Conservation (phyloP, 305 asterid genomes). For the Fraxinus velutina region DNA sequence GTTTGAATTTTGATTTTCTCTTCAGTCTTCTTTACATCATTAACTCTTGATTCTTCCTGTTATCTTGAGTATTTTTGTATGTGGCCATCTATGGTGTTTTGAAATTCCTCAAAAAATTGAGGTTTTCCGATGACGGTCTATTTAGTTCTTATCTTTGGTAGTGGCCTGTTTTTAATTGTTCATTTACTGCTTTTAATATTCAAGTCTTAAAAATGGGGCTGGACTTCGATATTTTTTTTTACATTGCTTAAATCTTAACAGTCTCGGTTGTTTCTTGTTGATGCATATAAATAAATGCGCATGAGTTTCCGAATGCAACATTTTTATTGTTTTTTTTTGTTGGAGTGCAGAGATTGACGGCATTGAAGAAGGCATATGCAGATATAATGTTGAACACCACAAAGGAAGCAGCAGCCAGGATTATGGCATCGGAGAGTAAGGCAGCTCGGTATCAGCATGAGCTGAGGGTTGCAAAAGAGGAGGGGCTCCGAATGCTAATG, state of each 20-base stretch:
- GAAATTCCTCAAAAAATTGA: background rate
- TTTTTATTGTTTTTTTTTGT: conserved; percentile 7
- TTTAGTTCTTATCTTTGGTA: conserved; percentile 3
- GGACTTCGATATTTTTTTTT: background rate
- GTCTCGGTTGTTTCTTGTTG: conserved; percentile 11
- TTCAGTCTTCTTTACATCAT: background rate
- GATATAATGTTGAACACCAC: conserved; percentile 71
- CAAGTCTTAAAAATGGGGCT: conserved; percentile 3
- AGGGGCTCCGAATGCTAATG: conserved; percentile 61
- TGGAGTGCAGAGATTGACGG: conserved; percentile 53
- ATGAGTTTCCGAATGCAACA: conserved; percentile 2
- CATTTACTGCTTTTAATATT: background rate
- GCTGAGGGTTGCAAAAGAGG: conserved; percentile 68
- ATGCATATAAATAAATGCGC: background rate
- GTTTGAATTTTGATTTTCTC: background rate
- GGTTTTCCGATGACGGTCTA: conserved; percentile 12
- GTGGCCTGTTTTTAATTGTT: background rate
- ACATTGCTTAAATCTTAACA: background rate
- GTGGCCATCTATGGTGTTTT: background rate
- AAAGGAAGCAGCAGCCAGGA: conserved; percentile 78
- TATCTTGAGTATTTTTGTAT: background rate
- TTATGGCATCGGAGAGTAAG: conserved; percentile 64
- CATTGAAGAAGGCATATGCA: conserved; percentile 80
- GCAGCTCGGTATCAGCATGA: conserved; percentile 57
- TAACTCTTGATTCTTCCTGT: background rate